Evolutionary conservation across 2,329 filamentous ascomycete genomes (phyloP).

Genomic region (Talaromyces pinophilus): DNA sequence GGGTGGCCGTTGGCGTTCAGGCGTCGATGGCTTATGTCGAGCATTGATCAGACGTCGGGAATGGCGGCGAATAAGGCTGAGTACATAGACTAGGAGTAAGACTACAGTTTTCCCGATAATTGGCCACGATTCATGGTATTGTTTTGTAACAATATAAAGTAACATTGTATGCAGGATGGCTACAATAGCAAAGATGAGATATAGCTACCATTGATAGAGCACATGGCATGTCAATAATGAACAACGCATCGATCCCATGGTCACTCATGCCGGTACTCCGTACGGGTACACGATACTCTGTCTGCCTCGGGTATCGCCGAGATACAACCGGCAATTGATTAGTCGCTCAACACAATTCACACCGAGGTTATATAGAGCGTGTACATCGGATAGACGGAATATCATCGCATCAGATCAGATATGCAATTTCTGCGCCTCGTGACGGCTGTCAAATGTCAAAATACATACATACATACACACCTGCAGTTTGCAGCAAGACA

Average conservation of each 20-base stretch:
- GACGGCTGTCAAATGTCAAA: conserved; percentile 7
- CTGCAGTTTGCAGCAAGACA: conserved; percentile 6
- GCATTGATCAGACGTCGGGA: background rate
- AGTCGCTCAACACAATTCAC: background rate
- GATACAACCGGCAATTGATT: no score
- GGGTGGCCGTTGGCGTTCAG: conserved; percentile 1
- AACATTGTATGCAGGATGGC: background rate
- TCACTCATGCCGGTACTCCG: background rate
- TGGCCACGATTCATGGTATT: background rate
- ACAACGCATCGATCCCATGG: conserved; percentile 15
- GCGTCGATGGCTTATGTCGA: conserved; percentile 3
- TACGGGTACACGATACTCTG: background rate
- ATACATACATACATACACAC: background rate
- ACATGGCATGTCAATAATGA: conserved; percentile 8
- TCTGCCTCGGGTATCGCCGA: conserved; percentile 3
- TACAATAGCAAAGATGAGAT: background rate
- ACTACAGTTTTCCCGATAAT: background rate
- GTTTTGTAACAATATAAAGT: background rate
- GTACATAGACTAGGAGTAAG: background rate
- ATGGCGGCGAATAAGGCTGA: conserved; percentile 11
- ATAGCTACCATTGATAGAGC: background rate
- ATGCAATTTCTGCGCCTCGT: background rate
- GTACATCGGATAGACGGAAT: background rate
- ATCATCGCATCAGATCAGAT: background rate
- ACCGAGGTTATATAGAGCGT: background rate